Evolutionary conservation across 495 filamentous ascomycete species (phyloP).

Genomic region (Penicillium malachiteum): DNA sequence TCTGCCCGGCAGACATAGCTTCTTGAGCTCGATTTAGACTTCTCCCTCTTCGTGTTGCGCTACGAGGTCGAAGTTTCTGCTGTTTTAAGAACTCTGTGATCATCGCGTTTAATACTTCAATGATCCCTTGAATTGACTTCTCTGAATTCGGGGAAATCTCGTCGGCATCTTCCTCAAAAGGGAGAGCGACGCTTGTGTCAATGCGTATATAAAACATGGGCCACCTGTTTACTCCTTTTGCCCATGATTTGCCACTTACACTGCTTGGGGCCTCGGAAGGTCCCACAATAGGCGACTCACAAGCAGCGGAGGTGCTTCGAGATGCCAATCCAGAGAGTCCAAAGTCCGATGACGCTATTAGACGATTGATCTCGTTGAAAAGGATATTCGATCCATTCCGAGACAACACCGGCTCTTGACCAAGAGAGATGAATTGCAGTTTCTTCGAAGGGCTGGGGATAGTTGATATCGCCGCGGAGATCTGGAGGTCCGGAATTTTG

Average conservation of each 20-base stretch:
- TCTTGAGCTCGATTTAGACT: conserved; percentile 1
- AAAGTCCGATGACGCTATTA: conserved; percentile 79
- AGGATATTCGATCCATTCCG: conserved; percentile 61
- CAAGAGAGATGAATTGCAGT: conserved; percentile 77
- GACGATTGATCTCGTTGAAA: conserved; percentile 74
- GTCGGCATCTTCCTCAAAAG: conserved; percentile 17
- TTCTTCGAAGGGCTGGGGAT: conserved; percentile 67
- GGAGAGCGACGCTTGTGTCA: conserved; percentile 20
- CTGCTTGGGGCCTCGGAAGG: conserved; percentile 53
- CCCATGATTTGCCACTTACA: conserved; percentile 54
- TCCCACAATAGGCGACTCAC: conserved; percentile 11
- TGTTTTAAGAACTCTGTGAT: conserved; percentile 66
- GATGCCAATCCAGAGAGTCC: conserved; percentile 54
- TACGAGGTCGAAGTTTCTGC: conserved; percentile 59
- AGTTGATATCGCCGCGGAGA: conserved; percentile 70
- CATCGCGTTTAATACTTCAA: conserved; percentile 63
- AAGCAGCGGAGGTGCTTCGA: neutral
- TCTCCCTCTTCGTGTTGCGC: conserved; percentile 16
- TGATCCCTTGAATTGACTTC: conserved; percentile 48
- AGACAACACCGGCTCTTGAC: conserved; percentile 55
- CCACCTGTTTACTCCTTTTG: conserved; percentile 76
- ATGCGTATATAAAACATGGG: conserved; percentile 89
- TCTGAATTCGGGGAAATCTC: conserved; percentile 40
- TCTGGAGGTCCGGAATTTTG: conserved; percentile 53
- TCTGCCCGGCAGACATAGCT: neutral